phyloP scores from a whole-genome alignment of 2,329 filamentous ascomycete genomes.

The Zarea fungicola region DNA sequence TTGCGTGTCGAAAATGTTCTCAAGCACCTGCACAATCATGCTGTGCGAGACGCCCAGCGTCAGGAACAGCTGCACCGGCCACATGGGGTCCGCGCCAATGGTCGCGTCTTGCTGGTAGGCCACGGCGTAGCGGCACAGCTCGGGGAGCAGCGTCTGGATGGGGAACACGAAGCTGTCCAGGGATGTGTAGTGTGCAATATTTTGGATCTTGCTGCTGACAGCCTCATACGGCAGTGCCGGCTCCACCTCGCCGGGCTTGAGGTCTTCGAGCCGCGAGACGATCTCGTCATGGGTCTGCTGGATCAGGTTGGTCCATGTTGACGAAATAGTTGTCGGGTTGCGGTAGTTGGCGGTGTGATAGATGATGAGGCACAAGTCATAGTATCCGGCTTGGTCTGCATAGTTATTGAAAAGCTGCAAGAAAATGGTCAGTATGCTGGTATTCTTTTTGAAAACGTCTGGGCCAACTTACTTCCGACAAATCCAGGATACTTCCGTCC shows the following conservation, averaged over 20 bases:
- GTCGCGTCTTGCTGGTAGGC: slow-evolving; percentile 54
- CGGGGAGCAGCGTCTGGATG: slow-evolving; percentile 53
- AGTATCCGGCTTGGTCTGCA: slow-evolving; percentile 86
- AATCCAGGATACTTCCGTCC: slow-evolving; percentile 69
- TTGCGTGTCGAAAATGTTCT: slow-evolving; percentile 53
- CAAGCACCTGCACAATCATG: slow-evolving; percentile 50
- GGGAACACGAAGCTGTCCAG: slow-evolving; percentile 64
- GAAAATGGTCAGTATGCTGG: slow-evolving; percentile 14
- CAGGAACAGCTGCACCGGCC: slow-evolving; percentile 54
- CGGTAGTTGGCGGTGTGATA: slow-evolving; percentile 90
- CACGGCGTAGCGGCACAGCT: slow-evolving; percentile 58
- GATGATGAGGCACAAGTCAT: slow-evolving; percentile 87
- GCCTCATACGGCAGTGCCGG: slow-evolving; percentile 62
- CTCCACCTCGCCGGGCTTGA: slow-evolving; percentile 31
- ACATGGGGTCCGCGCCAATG: slow-evolving; percentile 51
- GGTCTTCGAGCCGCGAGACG: slow-evolving; percentile 38
- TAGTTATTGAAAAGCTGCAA: slow-evolving; percentile 83
- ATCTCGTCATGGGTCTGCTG: slow-evolving; percentile 61
- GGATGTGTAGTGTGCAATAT: slow-evolving; percentile 59
- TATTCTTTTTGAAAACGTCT: no score
- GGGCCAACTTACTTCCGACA: slow-evolving; percentile 63
- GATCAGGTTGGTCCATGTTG: slow-evolving; percentile 81
- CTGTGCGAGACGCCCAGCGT: slow-evolving; percentile 52
- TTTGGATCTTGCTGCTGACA: slow-evolving; percentile 58
- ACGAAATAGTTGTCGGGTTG: slow-evolving; percentile 74